Conservation (phyloP, 495 filamentous ascomycete species). For the Lindgomyces ingoldianus region DNA sequence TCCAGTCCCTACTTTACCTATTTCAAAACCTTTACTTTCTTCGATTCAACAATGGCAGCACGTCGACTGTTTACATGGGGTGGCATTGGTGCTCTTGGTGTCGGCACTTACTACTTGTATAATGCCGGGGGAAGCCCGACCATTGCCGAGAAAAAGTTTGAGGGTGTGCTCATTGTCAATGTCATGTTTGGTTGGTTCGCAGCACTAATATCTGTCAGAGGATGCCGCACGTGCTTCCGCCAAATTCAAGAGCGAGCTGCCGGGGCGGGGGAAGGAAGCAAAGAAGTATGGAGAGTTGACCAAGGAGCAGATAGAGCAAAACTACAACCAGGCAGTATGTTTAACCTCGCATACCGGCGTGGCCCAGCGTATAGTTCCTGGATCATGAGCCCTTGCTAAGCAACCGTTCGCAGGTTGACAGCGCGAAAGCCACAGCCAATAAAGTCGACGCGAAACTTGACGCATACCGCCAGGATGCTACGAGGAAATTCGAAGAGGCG, state of each 20-base stretch:
- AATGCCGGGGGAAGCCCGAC: constrained; percentile 79
- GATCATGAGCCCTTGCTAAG: constrained; percentile 4
- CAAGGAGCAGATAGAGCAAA: constrained; percentile 52
- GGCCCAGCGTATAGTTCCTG: neutral
- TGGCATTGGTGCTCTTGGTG: constrained; percentile 64
- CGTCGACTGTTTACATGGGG: constrained; percentile 21
- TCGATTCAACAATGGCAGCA: constrained; percentile 29
- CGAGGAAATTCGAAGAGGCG: constrained; percentile 67
- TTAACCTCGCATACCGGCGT: neutral
- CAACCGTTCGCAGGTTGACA: constrained; percentile 55
- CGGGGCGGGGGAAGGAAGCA: constrained; percentile 51
- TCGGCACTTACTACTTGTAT: constrained; percentile 89
- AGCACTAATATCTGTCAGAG: constrained; percentile 48
- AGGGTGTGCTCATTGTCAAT: constrained; percentile 58
- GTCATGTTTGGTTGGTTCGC: constrained; percentile 16
- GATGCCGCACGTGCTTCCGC: constrained; percentile 65
- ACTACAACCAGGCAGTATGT: constrained; percentile 47
- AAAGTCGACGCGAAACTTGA: constrained; percentile 63
- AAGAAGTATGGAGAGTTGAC: constrained; percentile 57
- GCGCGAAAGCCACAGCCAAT: constrained; percentile 53
- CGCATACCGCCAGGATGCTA: constrained; percentile 56
- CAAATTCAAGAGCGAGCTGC: constrained; percentile 64
- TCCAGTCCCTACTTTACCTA: constrained; percentile 42
- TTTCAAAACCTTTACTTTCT: neutral
- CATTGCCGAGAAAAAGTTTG: constrained; percentile 75